Base-by-base conservation (phyloP, 108 stramenopile genomes). In the Schizochytrium sp. region DNA sequence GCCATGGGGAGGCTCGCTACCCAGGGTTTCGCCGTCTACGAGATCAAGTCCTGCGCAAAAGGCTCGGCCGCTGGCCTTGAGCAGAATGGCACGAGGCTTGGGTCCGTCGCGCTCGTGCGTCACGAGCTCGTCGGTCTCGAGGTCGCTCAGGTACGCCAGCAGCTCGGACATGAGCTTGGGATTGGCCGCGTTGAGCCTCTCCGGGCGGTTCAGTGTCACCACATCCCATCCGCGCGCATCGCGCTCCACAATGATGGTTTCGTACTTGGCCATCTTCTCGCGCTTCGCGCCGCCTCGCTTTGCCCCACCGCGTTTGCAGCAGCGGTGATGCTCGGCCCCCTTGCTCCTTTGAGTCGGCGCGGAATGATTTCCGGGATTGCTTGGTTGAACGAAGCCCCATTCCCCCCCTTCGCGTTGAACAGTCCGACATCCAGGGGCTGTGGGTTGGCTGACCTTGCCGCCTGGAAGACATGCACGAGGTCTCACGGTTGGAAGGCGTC, bases 61-160 rank as follows among this genome's bases (percentile, higher is more conserved):
- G 14, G 55, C 55, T 1, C 55, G 55, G 14, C 55, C 55, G 55
- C 16, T 57, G 1, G 55, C 55, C 55, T 16, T 57, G 14, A 83
- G 76, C 10, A 83, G 12, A 47, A 83, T 53, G 28, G 23, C 76
- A 6, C 76, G 45, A 25, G 76, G 76, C 8, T 25, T 25, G 51
- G 51, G 76, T 23, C 63, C 63, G 48, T 18, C 51, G 44, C 48
- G 8, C 23, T 83, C 76, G 23, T 83, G 76, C 16, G 12, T 53
- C 48, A 83, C 76, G 51, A 83, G 76, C 76, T 83, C 76, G n/a
- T 83, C 28, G 18, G 76, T 83, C 76, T 83, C 76, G 25, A 83
- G 76, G 12, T 12, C 51, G 18, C 19, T 21, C 44, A 83, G 48
- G 28, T 83, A 83, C 10, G 45, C 5, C 19, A 83, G 51, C 18